These are phyloP conservation scores for Euphorbia corollata DNA, from an alignment of 441 rosid species.

Conservation along the genomic window DNA sequence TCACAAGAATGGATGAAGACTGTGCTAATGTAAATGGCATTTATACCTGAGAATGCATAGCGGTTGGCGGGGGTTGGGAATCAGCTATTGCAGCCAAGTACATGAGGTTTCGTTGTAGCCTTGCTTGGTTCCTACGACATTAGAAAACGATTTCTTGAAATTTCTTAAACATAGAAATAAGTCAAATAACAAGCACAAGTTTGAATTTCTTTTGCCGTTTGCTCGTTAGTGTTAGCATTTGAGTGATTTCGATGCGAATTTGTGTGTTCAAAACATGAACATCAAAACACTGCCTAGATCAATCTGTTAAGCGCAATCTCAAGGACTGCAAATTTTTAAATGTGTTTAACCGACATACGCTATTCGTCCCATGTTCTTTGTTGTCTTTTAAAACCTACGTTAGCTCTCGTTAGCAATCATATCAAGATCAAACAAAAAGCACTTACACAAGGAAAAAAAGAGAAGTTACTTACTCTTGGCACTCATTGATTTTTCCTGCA, in stretches of 20 bases:
- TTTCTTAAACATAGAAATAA: constrained; percentile 2
- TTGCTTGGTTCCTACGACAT: constrained; percentile 76
- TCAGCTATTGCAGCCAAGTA: constrained; percentile 96
- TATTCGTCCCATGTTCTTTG: not conserved
- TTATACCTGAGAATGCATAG: constrained; percentile 72
- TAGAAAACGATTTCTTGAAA: not conserved
- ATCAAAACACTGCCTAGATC: not conserved
- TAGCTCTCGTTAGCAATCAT: not conserved
- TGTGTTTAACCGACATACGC: not conserved
- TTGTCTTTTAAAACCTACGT: not conserved
- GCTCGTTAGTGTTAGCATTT: not conserved
- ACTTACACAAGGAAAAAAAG: too few relatives aligned
- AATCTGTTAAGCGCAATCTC: not conserved
- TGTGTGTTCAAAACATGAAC: not conserved
- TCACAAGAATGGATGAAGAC: not conserved
- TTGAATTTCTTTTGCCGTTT: not conserved
- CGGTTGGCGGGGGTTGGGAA: constrained; percentile 87
- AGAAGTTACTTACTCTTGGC: constrained; percentile 61
- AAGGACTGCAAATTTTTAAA: too few relatives aligned
- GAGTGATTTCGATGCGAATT: too few relatives aligned
- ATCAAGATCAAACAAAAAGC: not conserved
- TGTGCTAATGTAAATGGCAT: not conserved
- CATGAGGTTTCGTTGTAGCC: constrained; percentile 93
- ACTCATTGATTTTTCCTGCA: constrained; percentile 80
- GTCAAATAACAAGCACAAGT: not conserved